These are phyloP conservation scores for Didymosphaeria variabile DNA, from an alignment of 2,329 filamentous ascomycete genomes.

Conservation along the genomic window DNA sequence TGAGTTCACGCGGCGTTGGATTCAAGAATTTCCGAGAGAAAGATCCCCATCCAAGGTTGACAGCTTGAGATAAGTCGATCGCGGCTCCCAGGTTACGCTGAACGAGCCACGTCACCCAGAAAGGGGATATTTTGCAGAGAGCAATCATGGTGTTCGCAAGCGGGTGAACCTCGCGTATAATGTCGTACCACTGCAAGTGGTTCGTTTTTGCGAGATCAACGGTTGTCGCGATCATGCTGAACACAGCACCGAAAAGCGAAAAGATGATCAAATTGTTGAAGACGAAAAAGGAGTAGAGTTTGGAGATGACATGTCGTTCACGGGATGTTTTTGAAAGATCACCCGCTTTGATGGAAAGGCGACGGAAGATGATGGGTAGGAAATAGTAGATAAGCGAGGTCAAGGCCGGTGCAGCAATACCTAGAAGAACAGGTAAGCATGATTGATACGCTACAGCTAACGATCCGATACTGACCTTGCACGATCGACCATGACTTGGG, in stretches of 20 bases:
- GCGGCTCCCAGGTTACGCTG: conserved; percentile 93
- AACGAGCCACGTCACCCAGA: conserved; percentile 81
- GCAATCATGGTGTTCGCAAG: conserved; percentile 73
- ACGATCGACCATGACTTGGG: conserved; percentile 81
- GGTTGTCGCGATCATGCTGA: conserved; percentile 74
- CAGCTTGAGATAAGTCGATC: conserved; percentile 90
- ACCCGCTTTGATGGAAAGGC: conserved; percentile 81
- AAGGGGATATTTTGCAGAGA: conserved; percentile 82
- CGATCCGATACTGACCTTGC: conserved; percentile 62
- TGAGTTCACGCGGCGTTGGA: conserved; percentile 89
- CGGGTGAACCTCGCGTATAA: conserved; percentile 71
- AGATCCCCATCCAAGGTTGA: conserved; percentile 84
- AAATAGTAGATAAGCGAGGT: conserved; percentile 88
- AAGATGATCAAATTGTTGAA: conserved; percentile 98
- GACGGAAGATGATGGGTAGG: conserved; percentile 89
- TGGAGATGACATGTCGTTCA: conserved; percentile 88
- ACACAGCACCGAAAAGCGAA: conserved; percentile 86
- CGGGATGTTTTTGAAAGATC: conserved; percentile 92
- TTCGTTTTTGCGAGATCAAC: conserved; percentile 64
- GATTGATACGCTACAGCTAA: not conserved
- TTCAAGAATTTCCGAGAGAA: conserved; percentile 84
- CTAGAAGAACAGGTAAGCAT: not conserved
- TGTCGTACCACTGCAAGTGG: conserved; percentile 62
- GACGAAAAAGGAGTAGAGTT: conserved; percentile 94
- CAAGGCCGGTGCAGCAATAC: conserved; percentile 86